These are phyloP conservation scores for Eucalyptus cloeziana DNA, from an alignment of 345 rosid genomes.

Conservation along the genomic window DNA sequence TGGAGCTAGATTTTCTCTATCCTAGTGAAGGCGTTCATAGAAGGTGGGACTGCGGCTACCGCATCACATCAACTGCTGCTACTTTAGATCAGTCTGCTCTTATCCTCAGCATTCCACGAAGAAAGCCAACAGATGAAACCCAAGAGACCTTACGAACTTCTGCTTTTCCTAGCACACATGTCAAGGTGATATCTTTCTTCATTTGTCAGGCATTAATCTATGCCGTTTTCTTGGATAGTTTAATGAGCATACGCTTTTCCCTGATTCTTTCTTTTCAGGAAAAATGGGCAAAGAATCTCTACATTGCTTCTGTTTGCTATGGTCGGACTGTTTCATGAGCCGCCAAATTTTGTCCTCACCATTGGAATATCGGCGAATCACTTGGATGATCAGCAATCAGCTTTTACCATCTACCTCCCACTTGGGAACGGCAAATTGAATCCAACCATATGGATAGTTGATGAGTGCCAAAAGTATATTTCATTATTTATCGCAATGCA, in stretches of 20 bases:
- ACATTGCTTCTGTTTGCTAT: slow-evolving; percentile 81
- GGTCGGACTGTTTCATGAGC: slow-evolving; percentile 97
- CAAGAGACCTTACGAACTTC: slow-evolving; percentile 97
- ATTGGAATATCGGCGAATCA: neutral
- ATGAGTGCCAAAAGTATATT: neutral
- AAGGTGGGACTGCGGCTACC: slow-evolving; percentile 91
- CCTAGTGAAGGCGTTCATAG: slow-evolving; percentile 99
- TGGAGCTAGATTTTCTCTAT: slow-evolving; percentile 93
- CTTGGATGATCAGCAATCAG: neutral
- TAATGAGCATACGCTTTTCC: neutral
- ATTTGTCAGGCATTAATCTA: neutral
- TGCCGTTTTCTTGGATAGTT: neutral
- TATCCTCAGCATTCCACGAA: slow-evolving; percentile 87
- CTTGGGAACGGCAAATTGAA: neutral
- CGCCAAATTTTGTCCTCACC: slow-evolving; percentile 16
- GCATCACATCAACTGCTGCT: slow-evolving; percentile 93
- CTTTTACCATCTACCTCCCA: neutral
- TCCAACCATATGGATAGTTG: neutral
- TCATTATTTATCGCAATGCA: neutral
- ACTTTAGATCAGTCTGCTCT: slow-evolving; percentile 92
- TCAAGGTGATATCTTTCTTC: slow-evolving; percentile 42
- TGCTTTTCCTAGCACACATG: slow-evolving; percentile 91
- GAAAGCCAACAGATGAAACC: slow-evolving; percentile 83
- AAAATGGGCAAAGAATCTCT: slow-evolving; percentile 94
- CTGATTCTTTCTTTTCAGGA: slow-evolving; percentile 40